These are phyloP conservation scores for Multifurca ochricompacta DNA, from an alignment of 768 basidiomycete genomes.

Conservation along the genomic window DNA sequence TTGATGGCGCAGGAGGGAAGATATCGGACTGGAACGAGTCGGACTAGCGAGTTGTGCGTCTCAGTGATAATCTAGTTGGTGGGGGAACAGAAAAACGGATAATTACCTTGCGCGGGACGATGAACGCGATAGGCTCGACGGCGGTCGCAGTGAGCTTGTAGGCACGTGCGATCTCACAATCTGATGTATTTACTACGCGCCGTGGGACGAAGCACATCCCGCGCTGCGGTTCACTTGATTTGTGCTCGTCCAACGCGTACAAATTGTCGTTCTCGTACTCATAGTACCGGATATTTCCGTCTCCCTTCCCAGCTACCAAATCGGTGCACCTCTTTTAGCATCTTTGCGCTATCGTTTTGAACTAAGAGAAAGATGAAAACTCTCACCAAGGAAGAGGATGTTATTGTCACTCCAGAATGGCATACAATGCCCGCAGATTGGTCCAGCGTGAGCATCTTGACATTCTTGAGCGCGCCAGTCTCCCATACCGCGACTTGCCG, in stretches of 20 bases:
- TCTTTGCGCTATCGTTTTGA: conserved; percentile 64
- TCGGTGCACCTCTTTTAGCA: conserved; percentile 48
- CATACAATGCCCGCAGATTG: conserved; percentile 94
- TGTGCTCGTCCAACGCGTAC: conserved; percentile 71
- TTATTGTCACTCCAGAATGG: conserved; percentile 97
- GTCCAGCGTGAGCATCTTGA: conserved; percentile 77
- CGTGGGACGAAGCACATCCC: conserved; percentile 97
- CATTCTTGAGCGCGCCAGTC: conserved; percentile 58
- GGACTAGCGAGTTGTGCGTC: conserved; percentile 41
- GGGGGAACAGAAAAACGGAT: not conserved
- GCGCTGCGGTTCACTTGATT: conserved; percentile 87
- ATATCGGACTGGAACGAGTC: conserved; percentile 98
- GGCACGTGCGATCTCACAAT: conserved; percentile 92
- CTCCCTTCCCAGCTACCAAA: conserved; percentile 38
- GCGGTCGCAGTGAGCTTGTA: conserved; percentile 73
- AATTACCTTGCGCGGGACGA: conserved; percentile 84
- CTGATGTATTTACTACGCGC: conserved; percentile 76
- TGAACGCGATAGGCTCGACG: conserved; percentile 90
- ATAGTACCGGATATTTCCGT: conserved; percentile 97
- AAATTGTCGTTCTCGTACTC: conserved; percentile 88
- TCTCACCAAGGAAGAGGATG: conserved; percentile 71
- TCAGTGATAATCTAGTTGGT: not conserved
- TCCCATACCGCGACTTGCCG: conserved; percentile 91
- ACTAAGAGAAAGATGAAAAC: not conserved
- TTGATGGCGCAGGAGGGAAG: conserved; percentile 83